These are phyloP conservation scores for Alternaria alternata DNA, from an alignment of 2,329 filamentous ascomycete genomes.

Conservation along the genomic window DNA sequence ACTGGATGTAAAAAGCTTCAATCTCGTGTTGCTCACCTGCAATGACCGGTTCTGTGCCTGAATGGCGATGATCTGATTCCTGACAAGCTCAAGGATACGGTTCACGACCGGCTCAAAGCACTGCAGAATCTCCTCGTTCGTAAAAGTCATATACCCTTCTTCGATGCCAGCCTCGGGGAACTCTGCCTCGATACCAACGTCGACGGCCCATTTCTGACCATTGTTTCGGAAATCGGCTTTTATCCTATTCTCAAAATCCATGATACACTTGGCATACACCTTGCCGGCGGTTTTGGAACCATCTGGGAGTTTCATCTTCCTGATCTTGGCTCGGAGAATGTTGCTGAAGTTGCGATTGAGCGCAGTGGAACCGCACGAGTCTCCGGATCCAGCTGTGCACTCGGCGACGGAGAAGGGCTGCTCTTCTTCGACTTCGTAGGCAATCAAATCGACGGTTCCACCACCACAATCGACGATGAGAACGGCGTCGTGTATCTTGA, in stretches of 20 bases:
- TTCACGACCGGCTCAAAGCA: slow-evolving; percentile 99
- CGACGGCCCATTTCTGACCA: slow-evolving; percentile 98
- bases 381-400: slow-evolving; percentile 95
- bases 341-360: slow-evolving; percentile 99
- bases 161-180: slow-evolving; percentile 98
- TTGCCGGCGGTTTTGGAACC: slow-evolving; percentile 97
- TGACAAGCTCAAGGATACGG: slow-evolving; percentile 91
- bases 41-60: slow-evolving; percentile 94
- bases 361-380: slow-evolving; percentile 97
- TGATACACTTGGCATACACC: slow-evolving; percentile 99
- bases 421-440: slow-evolving; percentile 98
- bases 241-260: slow-evolving; percentile 99
- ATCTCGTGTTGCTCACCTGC: slow-evolving; percentile 65
- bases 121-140: slow-evolving; percentile 97
- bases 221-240: slow-evolving; percentile 99
- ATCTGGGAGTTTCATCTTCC: slow-evolving; percentile 98
- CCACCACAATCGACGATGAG: slow-evolving; percentile 98
- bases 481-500: slow-evolving; percentile 98
- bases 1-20: neutral
- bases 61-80: slow-evolving; percentile 98
- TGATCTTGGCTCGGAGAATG: slow-evolving; percentile 94
- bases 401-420: slow-evolving; percentile 96
- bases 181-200: slow-evolving; percentile 97
- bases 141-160: slow-evolving; percentile 99
- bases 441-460: slow-evolving; percentile 98